phyloP scores from a whole-genome alignment of 495 filamentous ascomycete genomes.

The Daldinia caldariorum region DNA sequence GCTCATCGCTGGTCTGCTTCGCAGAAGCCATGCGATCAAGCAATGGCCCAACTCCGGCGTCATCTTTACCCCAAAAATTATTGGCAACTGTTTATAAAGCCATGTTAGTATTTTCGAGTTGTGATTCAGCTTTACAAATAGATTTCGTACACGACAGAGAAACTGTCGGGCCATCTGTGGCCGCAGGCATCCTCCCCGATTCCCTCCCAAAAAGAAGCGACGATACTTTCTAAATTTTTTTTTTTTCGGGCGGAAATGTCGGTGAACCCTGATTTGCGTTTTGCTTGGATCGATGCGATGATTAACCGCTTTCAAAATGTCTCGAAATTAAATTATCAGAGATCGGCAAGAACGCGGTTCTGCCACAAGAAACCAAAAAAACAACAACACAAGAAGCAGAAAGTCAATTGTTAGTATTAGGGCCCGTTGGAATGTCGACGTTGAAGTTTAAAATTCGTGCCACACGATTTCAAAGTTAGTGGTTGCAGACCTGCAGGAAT shows the following conservation, averaged over 20 bases:
- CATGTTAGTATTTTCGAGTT: constrained; percentile 25
- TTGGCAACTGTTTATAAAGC: constrained; percentile 77
- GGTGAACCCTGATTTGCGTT: constrained; percentile 6
- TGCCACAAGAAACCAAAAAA: neutral
- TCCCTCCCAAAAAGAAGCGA: constrained; percentile 13
- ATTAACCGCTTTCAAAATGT: constrained; percentile 21
- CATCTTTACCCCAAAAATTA: constrained; percentile 99
- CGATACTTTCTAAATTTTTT: constrained; percentile 16
- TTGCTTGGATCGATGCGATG: constrained; percentile 7
- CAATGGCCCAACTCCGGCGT: constrained; percentile 92
- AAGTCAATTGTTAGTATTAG: constrained; percentile 15
- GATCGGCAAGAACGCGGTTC: constrained; percentile 9
- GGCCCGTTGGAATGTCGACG: constrained; percentile 28
- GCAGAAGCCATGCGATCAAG: constrained; percentile 96
- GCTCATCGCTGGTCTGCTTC: constrained; percentile 93
- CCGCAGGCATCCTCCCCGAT: constrained; percentile 46
- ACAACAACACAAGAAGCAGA: no score
- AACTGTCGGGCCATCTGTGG: constrained; percentile 48
- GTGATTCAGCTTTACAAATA: neutral
- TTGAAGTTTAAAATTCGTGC: constrained; percentile 21
- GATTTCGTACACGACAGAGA: constrained; percentile 45
- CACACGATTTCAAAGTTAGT: constrained; percentile 22
- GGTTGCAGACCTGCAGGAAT: constrained; percentile 17
- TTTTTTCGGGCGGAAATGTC: neutral
- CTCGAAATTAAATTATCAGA: constrained; percentile 37